phyloP scores from a whole-genome alignment of 78 protist genomes.

The Dictyostelium citrinum region DNA sequence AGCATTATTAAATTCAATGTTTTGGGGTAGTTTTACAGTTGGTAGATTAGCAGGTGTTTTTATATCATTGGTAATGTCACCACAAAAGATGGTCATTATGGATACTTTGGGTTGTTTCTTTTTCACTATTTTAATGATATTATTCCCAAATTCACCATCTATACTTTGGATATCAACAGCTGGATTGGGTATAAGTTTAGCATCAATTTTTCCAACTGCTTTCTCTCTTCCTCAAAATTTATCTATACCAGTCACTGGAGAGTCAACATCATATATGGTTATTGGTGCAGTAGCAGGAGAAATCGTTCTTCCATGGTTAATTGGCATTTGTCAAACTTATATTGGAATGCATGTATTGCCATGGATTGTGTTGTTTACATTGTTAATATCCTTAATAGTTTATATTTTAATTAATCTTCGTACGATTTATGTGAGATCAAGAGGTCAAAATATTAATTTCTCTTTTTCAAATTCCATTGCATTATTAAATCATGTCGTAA shows the following conservation, averaged over 20 bases:
- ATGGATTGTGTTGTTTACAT: background rate
- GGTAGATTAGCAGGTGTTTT: constrained; percentile 61
- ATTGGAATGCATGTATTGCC: constrained; percentile 11
- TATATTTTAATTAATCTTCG: constrained; percentile 19
- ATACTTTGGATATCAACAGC: constrained; percentile 37
- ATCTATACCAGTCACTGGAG: constrained; percentile 29
- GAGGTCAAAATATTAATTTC: constrained; percentile 8
- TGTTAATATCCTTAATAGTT: background rate
- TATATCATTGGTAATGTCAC: constrained; percentile 32
- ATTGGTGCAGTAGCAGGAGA: constrained; percentile 58
- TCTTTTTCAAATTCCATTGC: background rate
- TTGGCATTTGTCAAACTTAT: constrained; percentile 26
- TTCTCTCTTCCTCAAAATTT: constrained; percentile 45
- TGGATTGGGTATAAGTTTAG: constrained; percentile 55
- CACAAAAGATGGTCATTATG: constrained; percentile 59
- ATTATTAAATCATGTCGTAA: constrained; percentile 4
- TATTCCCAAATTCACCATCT: background rate
- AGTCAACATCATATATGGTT: constrained; percentile 54
- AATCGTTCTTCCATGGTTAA: constrained; percentile 27
- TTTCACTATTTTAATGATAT: constrained; percentile 13
- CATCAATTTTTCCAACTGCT: constrained; percentile 54
- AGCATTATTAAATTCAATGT: constrained; percentile 34
- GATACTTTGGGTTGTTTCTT: constrained; percentile 61
- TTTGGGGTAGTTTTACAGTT: constrained; percentile 62
- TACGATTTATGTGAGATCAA: constrained; percentile 19